Conservation (phyloP, 345 rosid genomes). For the Eucalyptus pauciflora region DNA sequence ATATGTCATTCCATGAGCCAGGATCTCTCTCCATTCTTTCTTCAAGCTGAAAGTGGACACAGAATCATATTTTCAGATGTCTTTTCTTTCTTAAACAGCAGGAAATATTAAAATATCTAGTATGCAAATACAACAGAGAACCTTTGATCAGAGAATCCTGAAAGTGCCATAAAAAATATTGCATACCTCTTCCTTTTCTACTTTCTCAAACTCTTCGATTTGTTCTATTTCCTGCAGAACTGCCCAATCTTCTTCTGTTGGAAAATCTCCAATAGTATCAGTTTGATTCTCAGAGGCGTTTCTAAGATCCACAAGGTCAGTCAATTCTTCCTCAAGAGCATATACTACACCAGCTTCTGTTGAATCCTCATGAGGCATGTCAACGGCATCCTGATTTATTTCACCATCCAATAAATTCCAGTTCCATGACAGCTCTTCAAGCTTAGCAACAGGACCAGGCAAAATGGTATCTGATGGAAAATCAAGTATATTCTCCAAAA, state of each 20-base stretch:
- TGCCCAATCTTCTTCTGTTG: conserved; percentile 61
- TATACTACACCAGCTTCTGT: conserved; percentile 33
- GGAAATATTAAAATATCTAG: neutral
- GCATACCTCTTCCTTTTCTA: conserved; percentile 81
- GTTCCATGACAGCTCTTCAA: conserved; percentile 60
- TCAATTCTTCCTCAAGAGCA: conserved; percentile 54
- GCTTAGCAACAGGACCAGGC: conserved; percentile 53
- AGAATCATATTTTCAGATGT: neutral
- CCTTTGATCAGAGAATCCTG: neutral
- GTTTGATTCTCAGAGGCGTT: conserved; percentile 29
- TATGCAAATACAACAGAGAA: neutral
- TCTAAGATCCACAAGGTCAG: conserved; percentile 20
- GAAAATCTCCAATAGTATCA: conserved; percentile 29
- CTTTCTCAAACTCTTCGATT: conserved; percentile 61
- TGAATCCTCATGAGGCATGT: conserved; percentile 6
- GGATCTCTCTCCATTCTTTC: conserved; percentile 70
- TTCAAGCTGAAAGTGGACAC: conserved; percentile 51
- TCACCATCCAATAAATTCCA: conserved; percentile 54
- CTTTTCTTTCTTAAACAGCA: conserved; percentile 2
- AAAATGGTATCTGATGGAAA: conserved; percentile 73
- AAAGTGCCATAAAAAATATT: neutral
- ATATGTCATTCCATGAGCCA: conserved; percentile 83
- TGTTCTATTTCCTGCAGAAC: conserved; percentile 50
- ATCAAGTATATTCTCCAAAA: conserved; percentile 64
- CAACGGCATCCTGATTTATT: conserved; percentile 15